Evolutionary conservation across 352 stramenopile species (phyloP), one percentile per base, ranked within the genome.

Genomic region (Phytopythium aichiense): DNA sequence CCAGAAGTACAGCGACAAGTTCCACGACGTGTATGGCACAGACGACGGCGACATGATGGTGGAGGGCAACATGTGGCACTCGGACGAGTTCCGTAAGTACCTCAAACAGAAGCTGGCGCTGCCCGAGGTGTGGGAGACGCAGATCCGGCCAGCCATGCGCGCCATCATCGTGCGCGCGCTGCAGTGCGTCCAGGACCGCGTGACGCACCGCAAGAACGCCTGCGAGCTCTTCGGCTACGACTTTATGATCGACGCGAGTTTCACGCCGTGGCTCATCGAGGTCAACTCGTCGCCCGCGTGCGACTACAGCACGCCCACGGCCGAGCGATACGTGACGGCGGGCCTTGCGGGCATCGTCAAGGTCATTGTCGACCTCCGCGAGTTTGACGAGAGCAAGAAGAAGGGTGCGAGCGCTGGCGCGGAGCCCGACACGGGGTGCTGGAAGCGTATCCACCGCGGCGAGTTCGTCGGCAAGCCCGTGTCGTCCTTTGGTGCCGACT

Each of bases 161-260:
- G 66, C 92, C 56, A 96, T 97, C 37, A 83, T 95, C 38, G 75
- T 82, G 16, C 78, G 76, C 60, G 92, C 83, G 49, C 63, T 98
- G 49, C 81, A 88, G 73, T 97, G 88, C 62, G 89, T 88, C 8
- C 87, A 96, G 65, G 91, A 97, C 56, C 69, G 81, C 57, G 78
- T 98, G 22, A 76, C 96, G 62, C 79, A 95, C 51, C 89, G 93
- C 54, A 79, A 80, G 51, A 97, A 97, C 64, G 92, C 76, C 40
- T 98, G 90, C 65, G 93, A 98, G 65, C 68, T 98, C 20, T 98
- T 95, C 59, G 92, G 92, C 16, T 98, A 95, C 71, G 93, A 98
- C 63, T 98, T 98, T 49, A 98, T 98, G 93, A 54, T 98, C 42
- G 90, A 98, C 71, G 77, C 92, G 20, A 66, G 81, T 12, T 67